Base-by-base conservation (phyloP, 1,139 yeast species). In the Pichia sorboxylosa region DNA sequence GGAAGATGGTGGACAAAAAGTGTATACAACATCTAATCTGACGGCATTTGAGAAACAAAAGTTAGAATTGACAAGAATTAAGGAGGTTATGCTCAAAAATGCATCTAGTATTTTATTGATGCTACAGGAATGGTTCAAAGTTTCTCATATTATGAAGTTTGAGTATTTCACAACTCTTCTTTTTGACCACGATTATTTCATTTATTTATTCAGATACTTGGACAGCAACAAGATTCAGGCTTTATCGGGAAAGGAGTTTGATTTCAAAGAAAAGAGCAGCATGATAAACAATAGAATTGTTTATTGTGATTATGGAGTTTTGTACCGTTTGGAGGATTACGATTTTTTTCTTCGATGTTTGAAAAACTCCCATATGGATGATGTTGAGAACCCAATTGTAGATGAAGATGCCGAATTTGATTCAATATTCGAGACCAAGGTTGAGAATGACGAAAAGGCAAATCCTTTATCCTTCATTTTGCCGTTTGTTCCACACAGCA, bases 61-160 rank as follows among this genome's bases (percentile, higher is more conserved):
- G 42, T 55, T 75, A 19, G 85, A 79, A 44, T 61, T 74, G 4
- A 42, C 64, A 3, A 65, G 76, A 38, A 61, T 71, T 14, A 79
- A 79, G 43, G 94, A 82, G 47, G 60, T 73, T 2, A 61, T 78
- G 1, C 49, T 80, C 34, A 81, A 79, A 44, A 72, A 80, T 2
- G 64, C 79, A 3, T 62, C 79, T 1, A 68, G 71, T 2, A 66
- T 74, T 1, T 37, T 84, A 1, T 46, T 60, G 6, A 45, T 70
- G 14, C 51, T 90, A 19, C 52, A 78, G 22, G 67, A 66, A 45
- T 90, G 97, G 96, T 78, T 84, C 51, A 81, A 80, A 47, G 55
- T 67, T 10, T 78, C 74, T 32, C 94, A 90, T 53, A 60, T 84
- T 2, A 55, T 85, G 43, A 87, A 87, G 52, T 75, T 68, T 49